Conservation (phyloP, 495 filamentous ascomycete genomes). For the Tuber calosporum region DNA sequence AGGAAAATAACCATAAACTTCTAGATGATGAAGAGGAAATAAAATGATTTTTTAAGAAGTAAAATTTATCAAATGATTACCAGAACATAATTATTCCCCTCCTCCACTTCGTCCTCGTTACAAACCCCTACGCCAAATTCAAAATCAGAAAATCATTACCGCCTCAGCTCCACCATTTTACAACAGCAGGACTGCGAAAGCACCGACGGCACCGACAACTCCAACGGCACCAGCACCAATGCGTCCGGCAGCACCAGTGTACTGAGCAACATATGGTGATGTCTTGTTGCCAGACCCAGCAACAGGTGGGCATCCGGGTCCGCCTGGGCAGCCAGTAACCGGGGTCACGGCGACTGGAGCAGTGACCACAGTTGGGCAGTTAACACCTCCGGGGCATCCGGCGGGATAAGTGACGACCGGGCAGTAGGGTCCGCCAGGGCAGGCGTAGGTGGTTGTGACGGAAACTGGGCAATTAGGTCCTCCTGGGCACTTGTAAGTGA, state of each 20-base stretch:
- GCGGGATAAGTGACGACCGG: not conserved
- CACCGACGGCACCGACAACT: not conserved
- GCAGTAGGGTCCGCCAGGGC: conserved; percentile 6
- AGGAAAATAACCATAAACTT: not conserved
- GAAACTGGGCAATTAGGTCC: conserved; percentile 12
- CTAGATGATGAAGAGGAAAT: not conserved
- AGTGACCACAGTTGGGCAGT: conserved; percentile 12
- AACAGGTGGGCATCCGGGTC: not conserved
- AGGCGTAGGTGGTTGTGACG: not conserved
- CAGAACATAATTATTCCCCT: conserved; percentile 4
- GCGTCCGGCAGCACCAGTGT: not conserved
- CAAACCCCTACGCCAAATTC: conserved; percentile 2
- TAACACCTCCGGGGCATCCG: conserved; percentile 9
- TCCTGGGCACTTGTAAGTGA: conserved; percentile 7
- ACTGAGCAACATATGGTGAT: not conserved
- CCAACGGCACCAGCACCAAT: not conserved
- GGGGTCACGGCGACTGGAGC: not conserved
- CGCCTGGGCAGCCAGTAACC: not conserved
- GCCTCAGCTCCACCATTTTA: not conserved
- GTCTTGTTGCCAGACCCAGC: not conserved
- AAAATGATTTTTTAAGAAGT: not conserved
- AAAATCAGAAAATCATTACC: conserved; percentile 6
- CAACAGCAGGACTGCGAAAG: not conserved
- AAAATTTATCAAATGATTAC: not conserved
- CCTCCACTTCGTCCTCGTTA: not conserved